Percentiles rank a stretch among this genome's conserved stretches.
Conservation (phyloP, 805 yeast genomes). For the Ogataea nitratoaversa region DNA sequence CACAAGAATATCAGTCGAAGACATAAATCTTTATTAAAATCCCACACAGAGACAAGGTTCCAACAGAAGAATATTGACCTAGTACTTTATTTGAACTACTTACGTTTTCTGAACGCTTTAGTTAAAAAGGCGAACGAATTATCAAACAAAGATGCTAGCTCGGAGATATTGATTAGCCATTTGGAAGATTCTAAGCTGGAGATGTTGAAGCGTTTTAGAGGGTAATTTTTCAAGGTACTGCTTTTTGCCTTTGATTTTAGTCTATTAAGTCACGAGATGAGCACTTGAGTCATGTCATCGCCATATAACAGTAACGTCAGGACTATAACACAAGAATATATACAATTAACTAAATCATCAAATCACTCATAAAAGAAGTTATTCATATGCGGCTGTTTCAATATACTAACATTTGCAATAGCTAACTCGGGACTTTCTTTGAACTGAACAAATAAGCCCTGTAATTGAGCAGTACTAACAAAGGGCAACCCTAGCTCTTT, state of each 20-base stretch:
- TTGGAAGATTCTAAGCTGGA: slow-evolving; percentile 29
- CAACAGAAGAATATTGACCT: slow-evolving; percentile 24
- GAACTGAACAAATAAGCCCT: slow-evolving; percentile 91
- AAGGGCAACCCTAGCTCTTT: slow-evolving; percentile 43
- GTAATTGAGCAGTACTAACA: slow-evolving; percentile 90
- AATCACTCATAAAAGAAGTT: slow-evolving; percentile 29
- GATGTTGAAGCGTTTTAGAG: slow-evolving; percentile 21
- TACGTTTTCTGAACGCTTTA: slow-evolving; percentile 41
- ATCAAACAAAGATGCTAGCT: slow-evolving; percentile 37
- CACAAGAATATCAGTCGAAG: slow-evolving; percentile 14
- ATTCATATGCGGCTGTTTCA: slow-evolving; percentile 34
- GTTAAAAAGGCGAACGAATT: slow-evolving; percentile 36
- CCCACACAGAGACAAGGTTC: slow-evolving; percentile 5
- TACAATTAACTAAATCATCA: slow-evolving; percentile 3
- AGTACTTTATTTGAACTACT: slow-evolving; percentile 42
- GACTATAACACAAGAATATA: neutral
- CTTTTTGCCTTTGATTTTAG: no score
- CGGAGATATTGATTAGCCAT: slow-evolving; percentile 40
- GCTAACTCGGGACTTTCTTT: slow-evolving; percentile 81
- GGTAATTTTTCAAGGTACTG: no score
- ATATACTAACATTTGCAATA: slow-evolving; percentile 52
- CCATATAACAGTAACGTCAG: no score
- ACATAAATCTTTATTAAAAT: slow-evolving; percentile 10
- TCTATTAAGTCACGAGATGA: no score
- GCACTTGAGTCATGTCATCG: no score